These are phyloP conservation scores for Blastocrithidia nonstop DNA, from an alignment of 208 protist genomes.

Conservation along the genomic window DNA sequence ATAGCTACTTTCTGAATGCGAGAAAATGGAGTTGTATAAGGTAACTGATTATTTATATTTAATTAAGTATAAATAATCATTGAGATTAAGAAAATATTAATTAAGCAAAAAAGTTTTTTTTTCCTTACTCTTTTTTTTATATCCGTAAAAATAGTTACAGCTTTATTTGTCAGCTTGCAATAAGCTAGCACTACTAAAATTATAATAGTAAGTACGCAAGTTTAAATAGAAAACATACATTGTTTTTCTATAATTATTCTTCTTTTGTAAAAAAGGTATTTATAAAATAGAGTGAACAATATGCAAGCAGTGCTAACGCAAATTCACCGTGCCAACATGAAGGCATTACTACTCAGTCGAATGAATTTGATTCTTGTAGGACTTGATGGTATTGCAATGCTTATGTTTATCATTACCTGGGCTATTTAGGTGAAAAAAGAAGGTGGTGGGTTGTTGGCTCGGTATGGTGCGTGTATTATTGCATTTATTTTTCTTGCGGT, in stretches of 20 bases:
- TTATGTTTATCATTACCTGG: conserved; percentile 64
- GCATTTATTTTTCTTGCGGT: conserved; percentile 38
- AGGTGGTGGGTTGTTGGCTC: conserved; percentile 16
- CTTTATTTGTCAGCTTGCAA: background rate
- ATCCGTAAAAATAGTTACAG: background rate
- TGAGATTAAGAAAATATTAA: background rate
- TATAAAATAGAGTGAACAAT: no score
- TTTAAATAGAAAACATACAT: no score
- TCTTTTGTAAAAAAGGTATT: no score
- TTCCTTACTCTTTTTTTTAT: background rate
- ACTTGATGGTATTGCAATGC: conserved; percentile 30
- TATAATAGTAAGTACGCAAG: no score
- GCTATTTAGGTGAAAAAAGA: conserved; percentile 30
- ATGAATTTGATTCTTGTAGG: conserved; percentile 43
- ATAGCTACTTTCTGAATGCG: no score
- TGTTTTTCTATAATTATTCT: no score
- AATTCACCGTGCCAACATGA: conserved; percentile 52
- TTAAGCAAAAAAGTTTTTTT: conserved; percentile 4
- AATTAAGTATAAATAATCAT: conserved; percentile 1
- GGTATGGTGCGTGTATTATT: conserved; percentile 44
- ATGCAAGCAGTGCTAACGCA: conserved; percentile 58
- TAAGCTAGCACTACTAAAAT: no score
- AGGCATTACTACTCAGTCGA: conserved; percentile 48
- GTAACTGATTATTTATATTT: conserved; percentile 3
- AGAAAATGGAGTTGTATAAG: no score